Evolutionary conservation across 2,329 filamentous ascomycete species (phyloP), one percentile per base, ranked within the genome.

Genomic region (Trichophyton schoenleinii): DNA sequence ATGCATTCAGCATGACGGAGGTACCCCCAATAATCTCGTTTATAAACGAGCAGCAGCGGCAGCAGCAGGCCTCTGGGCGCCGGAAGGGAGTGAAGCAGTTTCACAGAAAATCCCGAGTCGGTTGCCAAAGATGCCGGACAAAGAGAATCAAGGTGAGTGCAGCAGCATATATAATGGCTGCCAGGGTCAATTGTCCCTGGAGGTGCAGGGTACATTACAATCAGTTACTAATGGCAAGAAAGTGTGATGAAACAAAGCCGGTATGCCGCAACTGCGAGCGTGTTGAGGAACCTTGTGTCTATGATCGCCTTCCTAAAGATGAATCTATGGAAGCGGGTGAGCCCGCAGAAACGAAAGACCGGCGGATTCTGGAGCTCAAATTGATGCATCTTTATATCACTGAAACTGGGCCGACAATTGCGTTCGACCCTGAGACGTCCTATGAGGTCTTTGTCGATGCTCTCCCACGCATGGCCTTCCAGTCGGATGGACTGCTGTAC

Each of bases 161-260:
- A 13, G 9, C 34, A 38, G 34, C 9, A 38, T 13, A 38, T 38
- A 38, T 38, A 38, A 38, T 9, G 34, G 13, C 9, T 38, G 11
- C 9, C 11, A 11, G 34, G 11, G 34, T 13, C 34, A 38, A 38
- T 38, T 58, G 34, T 25, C 36, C 55, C 20, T 44, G n/a, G 15
- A 13, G n/a, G 41, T 44, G 18, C n/a, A 44, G 15, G 28, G 28
- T 28, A n/a, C 9, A 15, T 4, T 31, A n/a, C 31, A 25, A 18
- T 38, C 41, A 18, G 53, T 8, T 41, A 41, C 34, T 38, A 38
- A 38, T 38, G 34, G 3, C 8, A 13, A 13, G 11, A 13, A 34
- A 58, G 55, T 58, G 55, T 58, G 41, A 58, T 58, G 55, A 58
- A n/a, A 31, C 55, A 13, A 58, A 58, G n/a, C 55, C 55, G 13